A percentile compares a stretch with the other conserved stretches of the same genome.
phyloP scores from a whole-genome alignment of 352 stramenopile species.

The Pythium folliculosum region DNA sequence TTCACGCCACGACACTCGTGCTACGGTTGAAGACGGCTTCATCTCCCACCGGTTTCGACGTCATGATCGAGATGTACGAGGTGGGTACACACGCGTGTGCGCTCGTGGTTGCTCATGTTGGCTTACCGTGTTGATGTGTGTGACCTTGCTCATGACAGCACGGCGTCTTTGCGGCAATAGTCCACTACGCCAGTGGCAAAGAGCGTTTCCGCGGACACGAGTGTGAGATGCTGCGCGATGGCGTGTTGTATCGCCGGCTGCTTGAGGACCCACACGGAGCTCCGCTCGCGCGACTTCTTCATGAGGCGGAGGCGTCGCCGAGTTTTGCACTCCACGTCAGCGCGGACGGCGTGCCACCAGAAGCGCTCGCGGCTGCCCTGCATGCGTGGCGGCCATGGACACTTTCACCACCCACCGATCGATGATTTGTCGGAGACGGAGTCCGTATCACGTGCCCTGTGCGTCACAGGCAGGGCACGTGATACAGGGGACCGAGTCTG shows the following conservation, averaged over 20 bases:
- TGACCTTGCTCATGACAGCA: neutral
- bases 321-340: conserved; percentile 45
- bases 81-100: conserved; percentile 19
- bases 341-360: conserved; percentile 31
- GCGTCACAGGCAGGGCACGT: too few species aligned
- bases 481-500: too few species aligned
- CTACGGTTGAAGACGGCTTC: neutral
- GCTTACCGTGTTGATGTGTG: neutral
- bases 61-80: conserved; percentile 43
- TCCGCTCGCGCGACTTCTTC: conserved; percentile 33
- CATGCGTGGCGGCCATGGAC: neutral
- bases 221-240: conserved; percentile 5
- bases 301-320: conserved; percentile 23
- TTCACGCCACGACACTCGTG: neutral
- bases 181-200: neutral
- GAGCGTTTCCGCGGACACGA: neutral
- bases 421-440: too few species aligned
- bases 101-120: neutral
- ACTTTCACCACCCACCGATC: neutral
- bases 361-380: neutral
- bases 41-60: conserved; percentile 15
- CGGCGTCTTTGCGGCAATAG: conserved; percentile 4
- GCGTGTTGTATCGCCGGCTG: conserved; percentile 36
- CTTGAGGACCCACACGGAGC: conserved; percentile 28
- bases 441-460: too few species aligned